phyloP scores from a whole-genome alignment of 345 rosid genomes.

The Rhodamnia argentea region DNA sequence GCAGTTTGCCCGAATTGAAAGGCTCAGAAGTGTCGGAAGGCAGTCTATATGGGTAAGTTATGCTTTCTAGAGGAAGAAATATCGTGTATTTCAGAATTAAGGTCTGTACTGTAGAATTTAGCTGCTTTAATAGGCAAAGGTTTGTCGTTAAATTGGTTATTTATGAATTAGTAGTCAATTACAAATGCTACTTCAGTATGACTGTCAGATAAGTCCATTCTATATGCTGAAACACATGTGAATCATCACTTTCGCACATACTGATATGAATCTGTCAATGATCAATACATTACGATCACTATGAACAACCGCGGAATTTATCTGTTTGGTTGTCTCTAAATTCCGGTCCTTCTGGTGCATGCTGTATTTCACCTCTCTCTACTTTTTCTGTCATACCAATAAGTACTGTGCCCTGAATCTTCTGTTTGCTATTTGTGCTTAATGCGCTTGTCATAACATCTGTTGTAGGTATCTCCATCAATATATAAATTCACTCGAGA shows the following conservation, averaged over 20 bases:
- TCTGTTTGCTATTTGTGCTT: constrained; percentile 1
- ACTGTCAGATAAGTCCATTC: not conserved
- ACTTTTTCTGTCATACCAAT: not conserved
- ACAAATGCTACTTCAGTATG: not conserved
- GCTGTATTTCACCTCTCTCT: not conserved
- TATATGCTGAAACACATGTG: not conserved
- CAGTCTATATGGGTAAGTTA: constrained; percentile 66
- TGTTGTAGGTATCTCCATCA: constrained; percentile 57
- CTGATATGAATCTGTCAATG: not conserved
- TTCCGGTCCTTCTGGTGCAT: not conserved
- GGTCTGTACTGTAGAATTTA: not conserved
- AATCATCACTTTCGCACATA: not conserved
- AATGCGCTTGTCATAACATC: not conserved
- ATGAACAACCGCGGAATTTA: not conserved
- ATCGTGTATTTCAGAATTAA: not conserved
- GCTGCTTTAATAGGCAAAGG: not conserved
- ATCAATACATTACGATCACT: not conserved
- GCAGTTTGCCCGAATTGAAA: constrained; percentile 58
- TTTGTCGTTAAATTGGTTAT: not conserved
- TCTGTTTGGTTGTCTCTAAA: not conserved
- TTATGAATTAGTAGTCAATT: not conserved
- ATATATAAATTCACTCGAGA: constrained; percentile 54
- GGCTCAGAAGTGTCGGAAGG: constrained; percentile 63
- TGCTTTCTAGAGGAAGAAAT: not conserved
- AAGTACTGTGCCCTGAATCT: not conserved